Evolutionary conservation across 2,329 filamentous ascomycete species (phyloP).

Genomic region (Alternaria tenuissima): DNA sequence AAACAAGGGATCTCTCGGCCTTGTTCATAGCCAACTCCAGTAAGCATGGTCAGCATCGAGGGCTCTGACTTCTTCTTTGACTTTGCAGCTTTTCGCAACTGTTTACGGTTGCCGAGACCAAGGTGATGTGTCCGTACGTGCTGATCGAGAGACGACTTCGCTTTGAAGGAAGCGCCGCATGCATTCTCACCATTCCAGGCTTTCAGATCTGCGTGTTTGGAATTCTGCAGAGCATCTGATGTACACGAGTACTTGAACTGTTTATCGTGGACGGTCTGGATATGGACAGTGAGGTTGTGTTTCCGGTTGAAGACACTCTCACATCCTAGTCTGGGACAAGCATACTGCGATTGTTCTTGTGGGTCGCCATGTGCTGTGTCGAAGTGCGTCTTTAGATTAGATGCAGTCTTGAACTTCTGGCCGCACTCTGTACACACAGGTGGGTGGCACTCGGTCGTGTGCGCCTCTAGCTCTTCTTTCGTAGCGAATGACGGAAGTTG

Average conservation of each 20-base stretch:
- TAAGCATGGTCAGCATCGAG: constrained; percentile 57
- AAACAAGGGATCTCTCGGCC: constrained; percentile 62
- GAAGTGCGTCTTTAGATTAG: constrained; percentile 69
- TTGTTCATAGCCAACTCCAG: constrained; percentile 64
- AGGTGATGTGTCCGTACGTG: constrained; percentile 86
- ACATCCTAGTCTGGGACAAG: constrained; percentile 74
- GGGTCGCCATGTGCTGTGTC: constrained; percentile 71
- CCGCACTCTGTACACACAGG: constrained; percentile 79
- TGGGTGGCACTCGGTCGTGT: constrained; percentile 76
- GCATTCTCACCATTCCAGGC: constrained; percentile 72
- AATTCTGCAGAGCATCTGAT: constrained; percentile 66
- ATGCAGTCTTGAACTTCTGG: constrained; percentile 66
- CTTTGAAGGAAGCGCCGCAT: constrained; percentile 78
- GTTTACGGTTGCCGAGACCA: constrained; percentile 59
- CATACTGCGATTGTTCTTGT: constrained; percentile 59
- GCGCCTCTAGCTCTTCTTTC: constrained; percentile 73
- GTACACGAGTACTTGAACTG: constrained; percentile 80
- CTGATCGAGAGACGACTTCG: constrained; percentile 81
- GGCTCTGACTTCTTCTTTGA: constrained; percentile 44
- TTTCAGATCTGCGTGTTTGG: constrained; percentile 61
- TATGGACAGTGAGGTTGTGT: constrained; percentile 83
- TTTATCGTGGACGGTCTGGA: constrained; percentile 79
- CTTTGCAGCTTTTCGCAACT: constrained; percentile 47
- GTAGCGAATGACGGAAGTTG: constrained; percentile 68
- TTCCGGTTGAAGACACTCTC: constrained; percentile 79